Evolutionary conservation across 495 filamentous ascomycete species (phyloP), one percentile per base, ranked within the genome.

Genomic region (Neurospora sp.): DNA sequence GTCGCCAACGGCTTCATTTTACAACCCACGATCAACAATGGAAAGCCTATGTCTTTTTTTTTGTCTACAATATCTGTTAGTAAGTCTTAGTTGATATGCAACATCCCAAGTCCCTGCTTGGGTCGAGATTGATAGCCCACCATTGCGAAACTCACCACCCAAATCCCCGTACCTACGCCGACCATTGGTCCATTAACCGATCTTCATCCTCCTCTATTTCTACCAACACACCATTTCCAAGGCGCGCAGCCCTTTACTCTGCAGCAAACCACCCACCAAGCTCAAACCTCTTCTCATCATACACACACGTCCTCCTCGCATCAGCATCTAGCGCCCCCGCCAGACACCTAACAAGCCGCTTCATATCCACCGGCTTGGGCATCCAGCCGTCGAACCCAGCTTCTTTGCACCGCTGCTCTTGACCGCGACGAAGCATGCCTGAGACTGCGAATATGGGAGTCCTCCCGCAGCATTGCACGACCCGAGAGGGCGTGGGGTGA

Each of bases 341-440:
- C 0, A 78, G 68, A 45, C 72, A 78, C 0, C 68, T 69, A 1
- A 35, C 70, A 5, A 78, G 39, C n/a, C 70, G 44, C 69, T 86
- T 85, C 77, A 92, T 91, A 71, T 91, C 84, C 73, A 92, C 85
- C 0, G 86, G 90, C 77, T 90, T 91, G 78, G 88, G 75, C 76
- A 95, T 91, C 91, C 92, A 95, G 61, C 91, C 93, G 75, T 95
- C 93, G 73, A 95, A 78, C 0, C 75, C 76, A 10, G 65, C 70
- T 1, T 75, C 70, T 4, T 71, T 53, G 42, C 69, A 78, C 3
- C 18, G 44, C 42, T 69, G 61, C 68, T 78, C 76, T 18, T 78
- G 75, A 10, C 38, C 69, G 14, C 76, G 75, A 14, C 75, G 75
- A 1, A 78, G 71, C 76, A 76, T 76, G 14, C 76, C 75, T 0